Base-by-base conservation (phyloP, 2,329 filamentous ascomycete species). In the Epichloe scottii region DNA sequence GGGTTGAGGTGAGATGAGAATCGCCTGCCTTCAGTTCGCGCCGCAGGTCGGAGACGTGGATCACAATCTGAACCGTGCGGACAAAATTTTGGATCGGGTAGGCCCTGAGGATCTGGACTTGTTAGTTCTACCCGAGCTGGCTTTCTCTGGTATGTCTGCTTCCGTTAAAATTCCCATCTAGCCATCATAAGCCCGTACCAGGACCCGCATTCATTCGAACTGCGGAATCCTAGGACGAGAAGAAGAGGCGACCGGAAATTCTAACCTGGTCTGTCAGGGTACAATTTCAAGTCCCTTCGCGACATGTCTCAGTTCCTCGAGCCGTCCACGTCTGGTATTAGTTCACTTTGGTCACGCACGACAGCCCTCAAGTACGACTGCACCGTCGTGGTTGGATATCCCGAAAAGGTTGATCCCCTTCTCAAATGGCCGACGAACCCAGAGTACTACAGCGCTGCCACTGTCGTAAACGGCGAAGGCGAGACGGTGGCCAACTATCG, bases 61-160 rank as follows among this genome's bases (percentile, higher is more conserved):
- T 58, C 78, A 84, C 54, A 91, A 91, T 57, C 71, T 90, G 45
- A 77, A 76, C 55, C 76, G 76, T 17, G 86, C 86, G 54, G 81
- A 89, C 56, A 66, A 73, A 0, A 72, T 90, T 4, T 68, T 91
- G 10, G 72, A 67, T 17, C 70, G 62, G 26, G 75, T 77, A 0
- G 67, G 73, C 5, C 67, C 73, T 0, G 66, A 75, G 1, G 68
- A 75, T n/a, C 45, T 90, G 1, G 84, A 89, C 60, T 72, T 90
- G 30, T 70, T 93, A 0, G 79, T 91, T 0, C 68, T 91, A 0
- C 86, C 87, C 0, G 87, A 91, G 62, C 69, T 91, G 63, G 84
- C 87, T 1, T 89, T 91, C 61, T 76, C 80, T 52, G 84, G 84
- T 86, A 66, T 57, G 69, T 26, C 23, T 26, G 23, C 23, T 26